Percentiles rank a stretch among this genome's conserved stretches.
Evolutionary conservation across 495 filamentous ascomycete genomes (phyloP).

Genomic region (Cercophora sp.): DNA sequence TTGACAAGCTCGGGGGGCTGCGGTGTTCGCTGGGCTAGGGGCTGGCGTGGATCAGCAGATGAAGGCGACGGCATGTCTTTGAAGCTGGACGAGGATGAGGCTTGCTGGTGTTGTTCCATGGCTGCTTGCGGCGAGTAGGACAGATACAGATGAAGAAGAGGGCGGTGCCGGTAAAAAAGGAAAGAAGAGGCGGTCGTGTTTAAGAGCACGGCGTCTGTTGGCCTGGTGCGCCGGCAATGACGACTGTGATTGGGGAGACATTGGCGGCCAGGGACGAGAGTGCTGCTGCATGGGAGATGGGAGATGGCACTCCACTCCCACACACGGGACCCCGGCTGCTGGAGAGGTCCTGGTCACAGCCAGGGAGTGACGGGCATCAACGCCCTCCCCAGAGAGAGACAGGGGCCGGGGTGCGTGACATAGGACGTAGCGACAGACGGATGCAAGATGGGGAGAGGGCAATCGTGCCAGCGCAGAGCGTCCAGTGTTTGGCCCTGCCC

Average conservation of each 20-base stretch:
- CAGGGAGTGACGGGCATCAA: conserved; percentile 3
- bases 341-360: not conserved
- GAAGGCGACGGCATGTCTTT: no score
- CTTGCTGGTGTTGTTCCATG: not conserved
- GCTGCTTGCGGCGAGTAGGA: no score
- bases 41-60: no score
- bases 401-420: no score
- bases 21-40: no score
- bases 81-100: not conserved
- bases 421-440: no score
- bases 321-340: conserved; percentile 6
- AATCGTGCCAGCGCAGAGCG: conserved; percentile 20
- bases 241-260: conserved; percentile 3
- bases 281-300: conserved; percentile 5
- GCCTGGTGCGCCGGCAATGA: conserved; percentile 2
- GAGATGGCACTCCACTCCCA: not conserved
- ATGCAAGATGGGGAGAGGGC: conserved; percentile 16
- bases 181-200: conserved; percentile 3
- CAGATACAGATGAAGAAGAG: conserved; percentile 9
- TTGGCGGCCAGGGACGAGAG: conserved; percentile 9
- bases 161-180: no score
- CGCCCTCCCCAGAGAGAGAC: not conserved
- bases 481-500: not conserved
- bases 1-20: conserved; percentile 3
- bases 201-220: conserved; percentile 11